Conservation (phyloP, 495 filamentous ascomycete genomes). For the Hypoxylon subgilvum region DNA sequence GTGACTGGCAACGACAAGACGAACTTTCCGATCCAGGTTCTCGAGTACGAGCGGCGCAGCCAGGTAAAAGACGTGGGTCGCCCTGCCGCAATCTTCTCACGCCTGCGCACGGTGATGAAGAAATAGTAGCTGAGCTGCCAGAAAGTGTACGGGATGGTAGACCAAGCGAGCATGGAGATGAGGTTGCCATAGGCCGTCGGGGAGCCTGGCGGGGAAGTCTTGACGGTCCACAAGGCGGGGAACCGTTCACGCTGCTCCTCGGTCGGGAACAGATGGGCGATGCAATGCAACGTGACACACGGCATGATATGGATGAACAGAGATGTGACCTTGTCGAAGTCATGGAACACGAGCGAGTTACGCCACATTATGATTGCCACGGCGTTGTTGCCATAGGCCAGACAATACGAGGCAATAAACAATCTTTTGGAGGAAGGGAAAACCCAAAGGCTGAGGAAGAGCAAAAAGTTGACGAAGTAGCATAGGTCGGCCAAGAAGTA, state of each 20-base stretch:
- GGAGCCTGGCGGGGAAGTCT: conserved; percentile 70
- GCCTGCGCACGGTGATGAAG: conserved; percentile 88
- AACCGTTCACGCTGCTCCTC: conserved; percentile 72
- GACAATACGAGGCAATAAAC: conserved; percentile 90
- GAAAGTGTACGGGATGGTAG: conserved; percentile 85
- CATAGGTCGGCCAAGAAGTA: conserved; percentile 98
- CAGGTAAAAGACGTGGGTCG: conserved; percentile 97
- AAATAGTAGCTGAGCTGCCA: conserved; percentile 95
- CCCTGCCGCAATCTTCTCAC: conserved; percentile 93
- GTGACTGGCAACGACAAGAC: conserved; percentile 76
- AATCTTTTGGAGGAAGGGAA: conserved; percentile 90
- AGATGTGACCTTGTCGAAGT: conserved; percentile 92
- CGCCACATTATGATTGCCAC: conserved; percentile 99
- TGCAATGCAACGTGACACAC: conserved; percentile 86
- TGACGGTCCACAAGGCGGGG: conserved; percentile 84
- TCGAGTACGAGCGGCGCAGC: conserved; percentile 88
- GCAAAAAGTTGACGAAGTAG: conserved; percentile 94
- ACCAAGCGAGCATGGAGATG: conserved; percentile 87
- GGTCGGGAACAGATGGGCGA: conserved; percentile 79
- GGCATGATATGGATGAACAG: conserved; percentile 99
- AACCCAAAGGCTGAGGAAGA: conserved; percentile 82
- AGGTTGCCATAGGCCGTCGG: conserved; percentile 79
- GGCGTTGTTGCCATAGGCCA: conserved; percentile 95
- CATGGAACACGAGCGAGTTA: conserved; percentile 97
- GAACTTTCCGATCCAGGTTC: conserved; percentile 83